Base-by-base conservation (phyloP, 2,329 filamentous ascomycete genomes). In the Capronia coronata region DNA sequence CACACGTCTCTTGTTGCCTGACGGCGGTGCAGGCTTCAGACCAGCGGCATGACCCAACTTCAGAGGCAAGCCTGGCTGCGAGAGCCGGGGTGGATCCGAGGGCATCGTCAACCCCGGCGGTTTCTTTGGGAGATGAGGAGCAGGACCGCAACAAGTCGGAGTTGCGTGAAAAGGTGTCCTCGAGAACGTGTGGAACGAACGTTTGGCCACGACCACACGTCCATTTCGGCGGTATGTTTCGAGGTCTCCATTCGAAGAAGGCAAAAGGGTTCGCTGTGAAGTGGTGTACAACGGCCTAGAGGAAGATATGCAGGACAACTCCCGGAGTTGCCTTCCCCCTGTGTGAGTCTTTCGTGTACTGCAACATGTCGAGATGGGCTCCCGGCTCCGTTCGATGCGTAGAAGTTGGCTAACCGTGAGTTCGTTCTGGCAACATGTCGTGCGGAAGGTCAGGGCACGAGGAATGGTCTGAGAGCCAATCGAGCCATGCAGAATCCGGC, bases 371-470 rank as follows among this genome's bases (percentile, higher is more conserved):
- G 34, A 4, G 2, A 32, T 19, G 23, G 38, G 7, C 5, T 22
- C 7, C 44, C 41, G 13, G 16, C 27, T 42, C 21, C 37, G 40
- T 43, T 52, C 53, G 11, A 40, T 23, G 25, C 43, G 53, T 43
- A 52, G 19, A 11, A 38, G 18, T 21, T 55, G 53, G 27, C 49
- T 50, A 18, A 55, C n/a, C 13, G 53, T 49, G 19, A 55, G 11
- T 35, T 48, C 46, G 11, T 18, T 27, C 23, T 46, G 21, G 40
- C 53, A 52, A 40, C 53, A 55, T 25, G 25, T 30, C 18, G 53
- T 48, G 35, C 30, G 40, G 19, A 55, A 50, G 11, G 22, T 48
- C 43, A 55, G 37, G 37, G 43, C 19, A 10, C 29, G 38, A 10
- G 35, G 13, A 18, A 44, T 2, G 19, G 35, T 30, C 14, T 25